phyloP scores from a whole-genome alignment of 352 stramenopile genomes.

The Pythium plurisporium region DNA sequence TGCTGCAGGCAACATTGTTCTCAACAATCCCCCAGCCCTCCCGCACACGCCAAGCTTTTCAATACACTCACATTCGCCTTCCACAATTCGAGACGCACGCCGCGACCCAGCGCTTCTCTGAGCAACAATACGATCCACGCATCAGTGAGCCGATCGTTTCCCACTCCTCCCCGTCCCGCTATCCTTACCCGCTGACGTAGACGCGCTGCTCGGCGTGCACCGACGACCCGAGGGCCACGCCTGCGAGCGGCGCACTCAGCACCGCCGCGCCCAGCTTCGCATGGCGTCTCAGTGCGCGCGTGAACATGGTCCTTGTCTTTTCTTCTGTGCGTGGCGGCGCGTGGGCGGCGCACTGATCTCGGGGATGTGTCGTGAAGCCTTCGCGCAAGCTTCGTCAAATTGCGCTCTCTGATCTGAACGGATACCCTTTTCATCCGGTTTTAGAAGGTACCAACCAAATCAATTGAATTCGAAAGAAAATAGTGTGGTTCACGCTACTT shows the following conservation, averaged over 20 bases:
- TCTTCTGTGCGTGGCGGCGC: no score
- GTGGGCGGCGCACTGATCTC: no score
- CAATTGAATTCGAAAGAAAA: no score
- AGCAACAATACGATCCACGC: neutral
- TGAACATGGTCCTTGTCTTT: conserved; percentile 19
- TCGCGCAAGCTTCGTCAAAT: neutral
- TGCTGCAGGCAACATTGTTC: no score
- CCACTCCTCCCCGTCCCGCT: no score
- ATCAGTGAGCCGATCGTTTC: neutral
- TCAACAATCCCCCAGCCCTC: no score
- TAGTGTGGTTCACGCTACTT: neutral
- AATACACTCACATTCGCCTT: conserved; percentile 72
- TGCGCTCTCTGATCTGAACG: conserved; percentile 13
- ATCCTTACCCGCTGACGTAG: conserved; percentile 65
- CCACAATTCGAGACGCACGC: conserved; percentile 79
- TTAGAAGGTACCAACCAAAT: neutral
- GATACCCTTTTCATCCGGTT: conserved; percentile 6
- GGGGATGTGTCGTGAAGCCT: neutral
- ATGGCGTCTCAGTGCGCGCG: conserved; percentile 14
- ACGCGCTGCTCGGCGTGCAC: conserved; percentile 50
- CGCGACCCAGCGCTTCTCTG: conserved; percentile 72
- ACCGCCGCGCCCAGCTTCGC: conserved; percentile 25
- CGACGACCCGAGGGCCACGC: conserved; percentile 11
- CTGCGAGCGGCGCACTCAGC: conserved; percentile 32
- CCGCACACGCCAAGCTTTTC: no score